A percentile compares a stretch with the other conserved stretches of the same genome.
phyloP scores from a whole-genome alignment of 2,329 filamentous ascomycete species.

The Claviceps africana region DNA sequence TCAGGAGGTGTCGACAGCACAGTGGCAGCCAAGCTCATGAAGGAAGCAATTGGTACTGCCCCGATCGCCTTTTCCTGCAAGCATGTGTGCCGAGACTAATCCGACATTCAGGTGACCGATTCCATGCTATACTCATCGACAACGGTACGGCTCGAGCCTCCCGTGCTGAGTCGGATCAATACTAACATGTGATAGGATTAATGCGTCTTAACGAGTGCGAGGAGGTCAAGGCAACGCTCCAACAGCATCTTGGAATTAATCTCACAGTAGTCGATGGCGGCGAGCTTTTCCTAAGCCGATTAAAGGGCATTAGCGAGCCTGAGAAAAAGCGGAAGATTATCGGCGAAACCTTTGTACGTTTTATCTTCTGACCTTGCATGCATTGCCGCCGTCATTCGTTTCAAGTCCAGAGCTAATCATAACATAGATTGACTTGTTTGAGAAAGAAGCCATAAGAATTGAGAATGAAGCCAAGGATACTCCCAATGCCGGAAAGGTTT shows the following conservation, averaged over 20 bases:
- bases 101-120: constrained; percentile 19
- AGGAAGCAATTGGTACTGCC: constrained; percentile 54
- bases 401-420: constrained; percentile 39
- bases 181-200: constrained; percentile 23
- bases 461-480: constrained; percentile 57
- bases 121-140: constrained; percentile 60
- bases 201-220: constrained; percentile 77
- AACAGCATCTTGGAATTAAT: constrained; percentile 73
- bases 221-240: constrained; percentile 66
- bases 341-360: constrained; percentile 25
- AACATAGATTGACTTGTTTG: constrained; percentile 55
- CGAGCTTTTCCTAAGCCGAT: constrained; percentile 60
- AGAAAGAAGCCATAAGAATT: constrained; percentile 56
- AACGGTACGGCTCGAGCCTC: constrained; percentile 33
- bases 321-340: constrained; percentile 87
- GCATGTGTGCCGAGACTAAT: not conserved
- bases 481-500: constrained; percentile 56
- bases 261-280: constrained; percentile 73
- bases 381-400: not conserved
- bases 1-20: constrained; percentile 79
- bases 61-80: not conserved
- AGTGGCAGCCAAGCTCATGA: constrained; percentile 75
- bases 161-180: constrained; percentile 17
- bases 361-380: too few relatives aligned
- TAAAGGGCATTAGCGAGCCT: constrained; percentile 63